A percentile compares a stretch with the other conserved stretches of the same genome.
These are phyloP conservation scores for Colletotrichum ledebouriae DNA, from an alignment of 2,329 filamentous ascomycete genomes.

Conservation along the genomic window DNA sequence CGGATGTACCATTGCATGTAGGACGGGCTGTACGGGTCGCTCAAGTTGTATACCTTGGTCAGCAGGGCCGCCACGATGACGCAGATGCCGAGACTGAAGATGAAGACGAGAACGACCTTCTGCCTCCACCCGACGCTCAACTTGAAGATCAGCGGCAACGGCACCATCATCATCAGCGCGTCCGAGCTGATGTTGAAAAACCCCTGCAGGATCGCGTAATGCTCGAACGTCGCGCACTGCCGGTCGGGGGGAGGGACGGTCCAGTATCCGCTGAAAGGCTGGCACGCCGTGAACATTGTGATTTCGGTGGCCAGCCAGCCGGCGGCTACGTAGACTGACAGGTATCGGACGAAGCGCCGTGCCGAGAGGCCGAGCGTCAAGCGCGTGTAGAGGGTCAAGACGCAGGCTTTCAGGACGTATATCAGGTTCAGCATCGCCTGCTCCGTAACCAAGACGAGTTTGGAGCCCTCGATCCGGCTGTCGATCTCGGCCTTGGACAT, in stretches of 20 bases:
- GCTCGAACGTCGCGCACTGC: constrained; percentile 61
- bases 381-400: constrained; percentile 59
- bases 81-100: constrained; percentile 65
- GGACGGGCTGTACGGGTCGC: constrained; percentile 41
- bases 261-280: constrained; percentile 62
- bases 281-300: constrained; percentile 61
- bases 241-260: constrained; percentile 58
- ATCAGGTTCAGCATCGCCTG: constrained; percentile 53
- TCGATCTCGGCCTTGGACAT: constrained; percentile 52
- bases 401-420: constrained; percentile 55
- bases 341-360: constrained; percentile 51
- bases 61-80: constrained; percentile 58
- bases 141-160: constrained; percentile 60
- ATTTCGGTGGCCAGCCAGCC: constrained; percentile 59
- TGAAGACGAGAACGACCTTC: constrained; percentile 59
- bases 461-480: constrained; percentile 58
- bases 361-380: constrained; percentile 54
- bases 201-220: constrained; percentile 62
- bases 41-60: constrained; percentile 62
- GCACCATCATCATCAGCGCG: constrained; percentile 60
- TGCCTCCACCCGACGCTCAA: constrained; percentile 52
- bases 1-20: constrained; percentile 67
- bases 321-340: constrained; percentile 55
- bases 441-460: constrained; percentile 59
- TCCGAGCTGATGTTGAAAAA: constrained; percentile 64